These are phyloP conservation scores for Talaromyces rugulosus DNA, from an alignment of 2,329 filamentous ascomycete species.

Conservation along the genomic window DNA sequence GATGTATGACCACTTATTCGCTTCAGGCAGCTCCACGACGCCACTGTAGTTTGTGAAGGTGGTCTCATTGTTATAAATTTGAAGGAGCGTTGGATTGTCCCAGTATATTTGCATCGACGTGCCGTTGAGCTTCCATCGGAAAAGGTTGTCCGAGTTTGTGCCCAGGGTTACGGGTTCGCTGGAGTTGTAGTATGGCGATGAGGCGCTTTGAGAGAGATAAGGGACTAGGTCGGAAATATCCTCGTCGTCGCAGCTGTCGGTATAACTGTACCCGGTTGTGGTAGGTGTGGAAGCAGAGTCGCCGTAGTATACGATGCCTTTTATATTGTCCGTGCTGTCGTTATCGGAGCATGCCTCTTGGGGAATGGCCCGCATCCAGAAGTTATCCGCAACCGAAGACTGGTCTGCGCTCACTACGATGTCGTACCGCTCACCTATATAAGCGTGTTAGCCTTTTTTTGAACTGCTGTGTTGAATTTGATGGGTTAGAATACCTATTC, in stretches of 20 bases:
- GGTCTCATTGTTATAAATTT: conserved; percentile 18
- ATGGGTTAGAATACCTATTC: not conserved
- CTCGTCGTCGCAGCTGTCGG: conserved; percentile 10
- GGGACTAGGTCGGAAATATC: conserved; percentile 20
- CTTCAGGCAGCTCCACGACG: conserved; percentile 19
- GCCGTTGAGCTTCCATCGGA: conserved; percentile 28
- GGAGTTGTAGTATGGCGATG: not conserved
- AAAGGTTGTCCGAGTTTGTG: conserved; percentile 13
- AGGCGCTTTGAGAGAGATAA: conserved; percentile 15
- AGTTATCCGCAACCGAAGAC: conserved; percentile 16
- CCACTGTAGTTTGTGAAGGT: conserved; percentile 14
- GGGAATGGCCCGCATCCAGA: conserved; percentile 44
- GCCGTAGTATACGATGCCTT: conserved; percentile 42
- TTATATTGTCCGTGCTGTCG: conserved; percentile 40
- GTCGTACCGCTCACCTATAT: conserved; percentile 1
- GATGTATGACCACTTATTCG: conserved; percentile 25
- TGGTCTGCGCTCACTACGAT: conserved; percentile 28
- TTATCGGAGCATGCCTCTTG: conserved; percentile 41
- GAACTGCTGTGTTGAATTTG: not conserved
- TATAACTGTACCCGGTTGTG: not conserved
- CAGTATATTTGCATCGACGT: not conserved
- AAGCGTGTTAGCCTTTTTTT: too few relatives aligned
- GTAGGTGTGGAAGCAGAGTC: not conserved
- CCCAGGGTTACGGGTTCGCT: not conserved
- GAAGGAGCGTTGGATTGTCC: conserved; percentile 13